These are phyloP conservation scores for Penicillium concentricum DNA, from an alignment of 2,329 filamentous ascomycete species.

Conservation along the genomic window DNA sequence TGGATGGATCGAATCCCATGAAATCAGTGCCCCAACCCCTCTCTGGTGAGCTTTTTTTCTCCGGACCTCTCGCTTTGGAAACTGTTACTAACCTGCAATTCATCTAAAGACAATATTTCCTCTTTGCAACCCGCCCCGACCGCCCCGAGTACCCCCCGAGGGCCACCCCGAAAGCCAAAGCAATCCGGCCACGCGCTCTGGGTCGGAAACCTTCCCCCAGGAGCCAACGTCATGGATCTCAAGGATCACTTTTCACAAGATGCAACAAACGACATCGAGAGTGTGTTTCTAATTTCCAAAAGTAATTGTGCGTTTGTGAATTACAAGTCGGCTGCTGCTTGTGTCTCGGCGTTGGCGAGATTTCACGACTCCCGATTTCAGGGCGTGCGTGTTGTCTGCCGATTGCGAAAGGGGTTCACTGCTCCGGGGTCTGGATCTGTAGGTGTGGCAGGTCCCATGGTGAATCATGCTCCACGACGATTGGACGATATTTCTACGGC, in stretches of 20 bases:
- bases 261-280: slow-evolving; percentile 73
- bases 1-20: slow-evolving; percentile 38
- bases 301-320: slow-evolving; percentile 98
- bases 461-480: slow-evolving; percentile 26
- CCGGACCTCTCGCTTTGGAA: background rate
- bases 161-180: slow-evolving; percentile 65
- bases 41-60: slow-evolving; percentile 21
- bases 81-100: background rate
- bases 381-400: slow-evolving; percentile 79
- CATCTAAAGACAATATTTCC: slow-evolving; percentile 14
- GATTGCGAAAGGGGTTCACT: slow-evolving; percentile 63
- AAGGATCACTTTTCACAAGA: slow-evolving; percentile 87
- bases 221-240: slow-evolving; percentile 76
- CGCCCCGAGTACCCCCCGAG: slow-evolving; percentile 49
- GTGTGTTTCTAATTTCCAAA: slow-evolving; percentile 90
- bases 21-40: slow-evolving; percentile 18
- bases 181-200: slow-evolving; percentile 85
- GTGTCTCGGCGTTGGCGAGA: slow-evolving; percentile 72
- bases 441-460: slow-evolving; percentile 51
- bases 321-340: slow-evolving; percentile 77
- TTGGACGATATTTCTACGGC: slow-evolving; percentile 11
- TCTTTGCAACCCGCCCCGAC: slow-evolving; percentile 11
- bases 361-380: slow-evolving; percentile 91
- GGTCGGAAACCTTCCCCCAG: slow-evolving; percentile 90
- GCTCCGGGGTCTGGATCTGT: slow-evolving; percentile 36